These are phyloP conservation scores for Podospora conica DNA, from an alignment of 495 filamentous ascomycete genomes.

Conservation along the genomic window DNA sequence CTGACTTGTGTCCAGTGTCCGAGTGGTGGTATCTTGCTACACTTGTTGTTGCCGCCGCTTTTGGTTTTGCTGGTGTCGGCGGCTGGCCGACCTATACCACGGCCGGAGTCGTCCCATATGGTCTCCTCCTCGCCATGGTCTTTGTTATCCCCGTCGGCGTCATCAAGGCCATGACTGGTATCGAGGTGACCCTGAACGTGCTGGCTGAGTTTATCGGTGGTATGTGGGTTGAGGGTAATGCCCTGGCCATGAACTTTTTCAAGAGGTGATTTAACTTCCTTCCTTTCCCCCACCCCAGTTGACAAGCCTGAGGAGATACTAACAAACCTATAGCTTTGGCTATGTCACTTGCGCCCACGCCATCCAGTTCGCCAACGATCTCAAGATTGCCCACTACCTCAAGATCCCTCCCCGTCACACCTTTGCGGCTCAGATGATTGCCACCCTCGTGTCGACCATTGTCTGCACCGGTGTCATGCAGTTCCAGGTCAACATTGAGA, in stretches of 20 bases:
- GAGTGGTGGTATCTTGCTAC: constrained; percentile 38
- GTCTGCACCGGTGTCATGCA: constrained; percentile 35
- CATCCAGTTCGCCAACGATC: constrained; percentile 31
- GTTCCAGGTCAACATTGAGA: constrained; percentile 35
- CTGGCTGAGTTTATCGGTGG: constrained; percentile 44
- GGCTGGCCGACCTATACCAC: constrained; percentile 37
- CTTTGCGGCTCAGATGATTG: constrained; percentile 38
- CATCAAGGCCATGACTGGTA: constrained; percentile 38
- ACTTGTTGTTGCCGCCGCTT: constrained; percentile 26
- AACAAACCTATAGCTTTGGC: no score
- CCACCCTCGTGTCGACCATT: constrained; percentile 35
- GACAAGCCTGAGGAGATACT: no score
- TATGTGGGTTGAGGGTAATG: constrained; percentile 34
- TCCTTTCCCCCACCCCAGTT: no score
- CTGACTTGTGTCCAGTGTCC: constrained; percentile 19
- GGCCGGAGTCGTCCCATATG: constrained; percentile 37
- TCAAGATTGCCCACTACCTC: constrained; percentile 42
- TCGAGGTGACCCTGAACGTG: constrained; percentile 39
- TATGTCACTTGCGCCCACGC: constrained; percentile 39
- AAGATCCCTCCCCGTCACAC: constrained; percentile 39
- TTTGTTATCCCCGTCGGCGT: constrained; percentile 41
- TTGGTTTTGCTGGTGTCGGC: constrained; percentile 33
- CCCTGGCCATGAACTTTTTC: constrained; percentile 41
- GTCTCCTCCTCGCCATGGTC: constrained; percentile 34
- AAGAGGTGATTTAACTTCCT: no score